Base-by-base conservation (phyloP, 257 asterid species). In the Petrea volubilis region DNA sequence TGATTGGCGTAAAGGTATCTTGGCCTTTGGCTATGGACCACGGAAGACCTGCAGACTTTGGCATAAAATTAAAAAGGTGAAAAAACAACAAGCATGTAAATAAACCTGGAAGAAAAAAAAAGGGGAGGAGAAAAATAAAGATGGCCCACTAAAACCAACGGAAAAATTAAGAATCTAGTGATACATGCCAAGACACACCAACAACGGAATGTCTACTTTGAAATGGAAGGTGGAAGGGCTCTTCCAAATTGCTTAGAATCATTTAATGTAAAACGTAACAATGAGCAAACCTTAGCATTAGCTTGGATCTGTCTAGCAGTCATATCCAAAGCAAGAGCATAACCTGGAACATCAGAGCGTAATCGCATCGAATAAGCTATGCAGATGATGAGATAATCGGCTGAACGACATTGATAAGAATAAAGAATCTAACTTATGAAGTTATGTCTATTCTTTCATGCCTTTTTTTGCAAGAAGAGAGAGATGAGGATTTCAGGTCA, bases 311-410 rank as follows among this genome's bases (percentile, higher is more conserved):
- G 96, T 86, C 99, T 87, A 15, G 99, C 98, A 70, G 99, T 92
- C 98, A 95, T 95, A 75, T 92, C 99, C 94, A 95, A 78, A 60
- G 96, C 98, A 87, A 95, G 96, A 60, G 97, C 99, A 85, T 92
- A 92, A 74, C 99, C 98, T 95, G 86, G 75, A 79, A 72, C 52
- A 68, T 20, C 14, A 74, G 20, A 69, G 17, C 44, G 44, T 28
- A 15, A 24, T 23, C 41, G 55, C 44, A 21, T n/a, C 43, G 21
- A n/a, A n/a, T 51, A 60, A 61, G 36, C 33, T 62, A 61, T 27
- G 25, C 12, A 36, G 70, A 74, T 18, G 24, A 21, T 38, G 11
- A 25, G 43, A 63, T 72, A 40, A 59, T 15, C 6, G 10, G 24
- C 63, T 13, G 23, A 47, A 52, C 41, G 41, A 69, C 50, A 59